Evolutionary conservation across 2,329 filamentous ascomycete genomes (phyloP), one percentile per base, ranked within the genome.

Genomic region (Neofusicoccum sp.): DNA sequence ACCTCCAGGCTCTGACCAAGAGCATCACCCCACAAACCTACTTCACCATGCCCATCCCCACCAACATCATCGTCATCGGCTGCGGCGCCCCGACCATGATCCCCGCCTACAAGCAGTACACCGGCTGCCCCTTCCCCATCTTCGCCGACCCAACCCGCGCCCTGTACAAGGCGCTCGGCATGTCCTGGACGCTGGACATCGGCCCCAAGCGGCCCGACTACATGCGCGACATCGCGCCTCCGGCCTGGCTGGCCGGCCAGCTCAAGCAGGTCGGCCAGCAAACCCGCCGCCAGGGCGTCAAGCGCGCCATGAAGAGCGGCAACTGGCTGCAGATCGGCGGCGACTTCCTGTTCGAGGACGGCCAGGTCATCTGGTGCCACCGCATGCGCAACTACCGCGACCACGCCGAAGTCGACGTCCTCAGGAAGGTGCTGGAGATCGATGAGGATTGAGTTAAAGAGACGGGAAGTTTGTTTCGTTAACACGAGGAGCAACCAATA

Each of bases 51-150:
- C 63, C 80, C 78, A 44, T 70, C 66, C 26, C 76, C 68, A 88
- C 86, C 14, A 83, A 82, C 62, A 80, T 91, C 64, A 79, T 81
- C 58, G 80, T 91, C 51, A 76, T 91, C 62, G 88, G 89, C 41
- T 90, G 87, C 70, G 89, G 89, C 63, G 80, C 85, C 60, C 84
- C 84, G 1, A 75, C 76, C 12, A 75, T 90, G 31, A 90, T 91
- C 66, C 75, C 83, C 62, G 79, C 81, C 72, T 90, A 91, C 74
- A 76, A 78, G 30, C 69, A 78, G 12, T 78, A 81, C 61, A 87
- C 87, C 0, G 71, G 72, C 16, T 89, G 86, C 66, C 79, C 81
- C 2, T 91, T 85, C 74, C 84, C 85, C 12, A 81, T 91, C 58
- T 91, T 88, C 74, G 82, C 87, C 14, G 88, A 91, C 70, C 87